phyloP scores from a whole-genome alignment of 2,329 filamentous ascomycete genomes.

The Grosmannia penicillata region DNA sequence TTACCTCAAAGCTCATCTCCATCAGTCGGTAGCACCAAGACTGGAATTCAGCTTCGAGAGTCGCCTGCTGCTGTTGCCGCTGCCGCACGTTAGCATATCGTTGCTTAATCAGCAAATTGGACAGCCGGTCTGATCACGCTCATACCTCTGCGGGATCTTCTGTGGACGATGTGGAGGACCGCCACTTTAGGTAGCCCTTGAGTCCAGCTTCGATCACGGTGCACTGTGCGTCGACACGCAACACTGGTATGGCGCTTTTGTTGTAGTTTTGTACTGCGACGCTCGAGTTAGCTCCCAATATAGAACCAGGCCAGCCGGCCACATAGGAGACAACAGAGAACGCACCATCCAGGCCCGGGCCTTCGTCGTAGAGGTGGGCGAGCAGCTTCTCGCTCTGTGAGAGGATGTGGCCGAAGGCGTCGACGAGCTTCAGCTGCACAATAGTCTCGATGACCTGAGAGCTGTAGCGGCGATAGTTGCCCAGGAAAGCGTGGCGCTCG shows the following conservation, averaged over 20 bases:
- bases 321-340: slow-evolving; percentile 2
- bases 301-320: neutral
- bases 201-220: slow-evolving; percentile 78
- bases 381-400: slow-evolving; percentile 60
- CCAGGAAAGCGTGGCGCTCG: slow-evolving; percentile 85
- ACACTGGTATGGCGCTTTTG: slow-evolving; percentile 55
- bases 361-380: slow-evolving; percentile 58
- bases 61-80: slow-evolving; percentile 35
- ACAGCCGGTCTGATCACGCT: too few relatives aligned
- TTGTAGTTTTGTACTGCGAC: slow-evolving; percentile 39
- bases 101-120: too few relatives aligned
- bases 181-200: slow-evolving; percentile 80
- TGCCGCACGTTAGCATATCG: slow-evolving; percentile 21
- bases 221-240: slow-evolving; percentile 78
- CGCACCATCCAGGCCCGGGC: slow-evolving; percentile 51
- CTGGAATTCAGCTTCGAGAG: slow-evolving; percentile 50
- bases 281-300: neutral
- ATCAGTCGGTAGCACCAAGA: slow-evolving; percentile 61
- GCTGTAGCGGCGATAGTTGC: slow-evolving; percentile 89
- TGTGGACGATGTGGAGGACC: slow-evolving; percentile 11
- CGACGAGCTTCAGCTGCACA: slow-evolving; percentile 64
- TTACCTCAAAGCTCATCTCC: slow-evolving; percentile 53
- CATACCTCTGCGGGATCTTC: slow-evolving; percentile 6
- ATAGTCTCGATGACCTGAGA: slow-evolving; percentile 76
- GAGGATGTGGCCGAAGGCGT: slow-evolving; percentile 82